Conservation (phyloP, 129 eudicot species). For the Oenanthe sinensis region DNA sequence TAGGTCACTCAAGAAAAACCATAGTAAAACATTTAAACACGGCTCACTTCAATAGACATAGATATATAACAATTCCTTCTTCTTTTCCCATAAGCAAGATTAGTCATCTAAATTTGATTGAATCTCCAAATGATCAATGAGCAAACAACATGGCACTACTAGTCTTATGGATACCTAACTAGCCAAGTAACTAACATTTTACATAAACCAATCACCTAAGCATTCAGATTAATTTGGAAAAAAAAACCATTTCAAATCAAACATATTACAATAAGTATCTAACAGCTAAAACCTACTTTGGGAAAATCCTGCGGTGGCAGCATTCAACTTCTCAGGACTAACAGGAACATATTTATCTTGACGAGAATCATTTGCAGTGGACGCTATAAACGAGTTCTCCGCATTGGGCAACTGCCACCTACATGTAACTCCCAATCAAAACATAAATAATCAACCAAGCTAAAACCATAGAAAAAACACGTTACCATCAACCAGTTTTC, state of each 20-base stretch:
- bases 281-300: constrained; percentile 42
- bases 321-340: constrained; percentile 58
- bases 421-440: constrained; percentile 14
- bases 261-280: neutral
- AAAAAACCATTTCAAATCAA: neutral
- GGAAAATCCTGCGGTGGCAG: constrained; percentile 70
- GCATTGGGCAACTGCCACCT: constrained; percentile 81
- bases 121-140: neutral
- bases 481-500: neutral
- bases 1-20: neutral
- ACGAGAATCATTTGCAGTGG: constrained; percentile 80
- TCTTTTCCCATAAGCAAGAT: neutral
- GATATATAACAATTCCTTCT: neutral
- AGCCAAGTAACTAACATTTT: neutral
- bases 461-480: neutral
- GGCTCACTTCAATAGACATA: neutral
- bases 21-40: neutral
- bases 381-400: constrained; percentile 50
- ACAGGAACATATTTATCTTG: constrained; percentile 46
- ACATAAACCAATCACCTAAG: neutral
- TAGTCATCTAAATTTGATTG: neutral
- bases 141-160: neutral
- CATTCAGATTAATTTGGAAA: neutral
- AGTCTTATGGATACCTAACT: neutral
- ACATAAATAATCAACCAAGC: neutral